Percentiles rank a stretch among this genome's conserved stretches.
These are phyloP conservation scores for Globisporangium sylvaticum DNA, from an alignment of 352 stramenopile species.

Conservation along the genomic window DNA sequence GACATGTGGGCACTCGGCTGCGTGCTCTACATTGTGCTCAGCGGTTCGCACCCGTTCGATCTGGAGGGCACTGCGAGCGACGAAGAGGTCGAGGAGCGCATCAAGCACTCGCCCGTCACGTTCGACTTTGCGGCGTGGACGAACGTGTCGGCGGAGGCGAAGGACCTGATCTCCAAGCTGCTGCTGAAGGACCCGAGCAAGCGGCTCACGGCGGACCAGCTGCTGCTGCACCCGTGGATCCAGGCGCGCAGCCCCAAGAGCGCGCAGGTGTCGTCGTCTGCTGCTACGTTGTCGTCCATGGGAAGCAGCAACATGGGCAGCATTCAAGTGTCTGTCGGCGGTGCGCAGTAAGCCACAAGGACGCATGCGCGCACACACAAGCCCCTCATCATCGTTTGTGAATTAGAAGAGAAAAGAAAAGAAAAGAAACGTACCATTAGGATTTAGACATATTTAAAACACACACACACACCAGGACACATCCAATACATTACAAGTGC, in stretches of 20 bases:
- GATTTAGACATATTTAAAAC: background rate
- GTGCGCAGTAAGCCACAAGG: background rate
- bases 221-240: constrained; percentile 92
- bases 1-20: constrained; percentile 88
- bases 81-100: constrained; percentile 76
- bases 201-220: constrained; percentile 84
- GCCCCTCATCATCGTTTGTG: background rate
- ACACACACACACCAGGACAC: background rate
- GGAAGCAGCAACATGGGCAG: constrained; percentile 1
- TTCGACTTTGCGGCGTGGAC: constrained; percentile 50
- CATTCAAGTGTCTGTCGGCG: constrained; percentile 7
- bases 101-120: constrained; percentile 51
- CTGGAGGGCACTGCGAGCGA: constrained; percentile 82
- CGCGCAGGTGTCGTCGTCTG: background rate
- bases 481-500: background rate
- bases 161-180: constrained; percentile 87
- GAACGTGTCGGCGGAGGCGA: constrained; percentile 84
- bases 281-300: constrained; percentile 10
- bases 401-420: background rate
- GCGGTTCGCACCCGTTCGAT: constrained; percentile 91
- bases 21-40: constrained; percentile 94
- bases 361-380: no score
- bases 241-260: constrained; percentile 2
- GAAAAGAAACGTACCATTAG: no score
- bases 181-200: constrained; percentile 81